These are phyloP conservation scores for Curvularia lunata DNA, from an alignment of 2,329 filamentous ascomycete species.

Conservation along the genomic window DNA sequence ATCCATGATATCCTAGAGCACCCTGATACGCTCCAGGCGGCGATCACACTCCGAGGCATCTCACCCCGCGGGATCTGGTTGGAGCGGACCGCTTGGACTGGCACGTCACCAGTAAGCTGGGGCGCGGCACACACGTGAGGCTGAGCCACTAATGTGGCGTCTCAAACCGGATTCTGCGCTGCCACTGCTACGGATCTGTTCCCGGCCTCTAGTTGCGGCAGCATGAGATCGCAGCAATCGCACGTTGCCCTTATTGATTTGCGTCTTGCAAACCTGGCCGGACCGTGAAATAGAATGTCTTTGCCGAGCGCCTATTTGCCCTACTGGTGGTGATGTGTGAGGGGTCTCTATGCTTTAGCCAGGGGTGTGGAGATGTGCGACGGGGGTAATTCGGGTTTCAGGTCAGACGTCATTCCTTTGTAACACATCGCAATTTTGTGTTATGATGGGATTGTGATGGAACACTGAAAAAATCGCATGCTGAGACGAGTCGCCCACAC, in stretches of 20 bases:
- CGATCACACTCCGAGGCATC: slow-evolving; percentile 12
- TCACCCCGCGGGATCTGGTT: slow-evolving; percentile 1
- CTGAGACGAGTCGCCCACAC: slow-evolving; percentile 8
- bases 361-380: slow-evolving; percentile 9
- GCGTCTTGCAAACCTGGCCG: neutral
- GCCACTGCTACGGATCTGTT: neutral
- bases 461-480: slow-evolving; percentile 10
- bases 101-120: slow-evolving; percentile 19
- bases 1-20: neutral
- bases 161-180: slow-evolving; percentile 21
- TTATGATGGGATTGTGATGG: slow-evolving; percentile 21
- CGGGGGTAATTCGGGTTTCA: slow-evolving; percentile 10
- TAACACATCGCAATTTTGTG: slow-evolving; percentile 13
- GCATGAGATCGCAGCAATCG: slow-evolving; percentile 11
- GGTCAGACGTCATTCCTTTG: slow-evolving; percentile 21
- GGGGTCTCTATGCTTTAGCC: neutral
- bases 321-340: slow-evolving; percentile 15
- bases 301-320: neutral
- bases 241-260: slow-evolving; percentile 6
- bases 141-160: slow-evolving; percentile 31
- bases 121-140: slow-evolving; percentile 19
- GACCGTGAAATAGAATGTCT: neutral
- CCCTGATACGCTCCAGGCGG: slow-evolving; percentile 12
- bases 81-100: slow-evolving; percentile 11
- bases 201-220: slow-evolving; percentile 15